Base-by-base conservation (phyloP, 2,329 filamentous ascomycete species). In the Metarhizium anisopliae region DNA sequence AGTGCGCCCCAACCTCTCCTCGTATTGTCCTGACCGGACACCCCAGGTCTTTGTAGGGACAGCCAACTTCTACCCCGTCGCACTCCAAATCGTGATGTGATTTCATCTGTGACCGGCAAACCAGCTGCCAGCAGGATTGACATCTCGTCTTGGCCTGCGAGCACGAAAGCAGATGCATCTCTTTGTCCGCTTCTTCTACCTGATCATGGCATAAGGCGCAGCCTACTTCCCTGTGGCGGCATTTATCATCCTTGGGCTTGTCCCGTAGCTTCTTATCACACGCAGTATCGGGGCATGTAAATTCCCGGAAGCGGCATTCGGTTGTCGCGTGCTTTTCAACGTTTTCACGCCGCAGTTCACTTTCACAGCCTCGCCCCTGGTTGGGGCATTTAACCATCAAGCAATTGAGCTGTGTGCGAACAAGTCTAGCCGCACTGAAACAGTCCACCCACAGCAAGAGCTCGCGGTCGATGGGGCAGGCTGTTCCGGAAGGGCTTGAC, bases 341-440 rank as follows among this genome's bases (percentile, higher is more conserved):
- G 30, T 77, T 72, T 47, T 81, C 80, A 8, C 84, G 75, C 6
- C 77, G 71, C 50, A 82, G 68, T 10, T 77, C 69, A 43, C 74
- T 68, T 42, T 69, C 66, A 64, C 84, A 87, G 8, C 80, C 81
- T 40, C 72, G 67, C 14, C 65, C 64, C 2, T 69, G 64, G 59
- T 83, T 80, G 2, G 83, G 82, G 55, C 84, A 87, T 56, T 76
- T 75, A 51, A 84, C 84, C 30, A 74, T 68, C 11, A 87, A 72
- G 56, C 72, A 77, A 59, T 85, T 83, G 20, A 87, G 77, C 65
- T 85, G 81, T 20, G 84, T 84, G 47, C 76, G 71, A 49, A 86
- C 72, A 45, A 86, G 66, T 6, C 73, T 67, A 7, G 72, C 73
- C 0, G 72, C 72, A 43, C 70, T 73, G 58, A 72, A 72, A 56